Conservation (phyloP, 352 stramenopile species). For the Phytophthora litchii region DNA sequence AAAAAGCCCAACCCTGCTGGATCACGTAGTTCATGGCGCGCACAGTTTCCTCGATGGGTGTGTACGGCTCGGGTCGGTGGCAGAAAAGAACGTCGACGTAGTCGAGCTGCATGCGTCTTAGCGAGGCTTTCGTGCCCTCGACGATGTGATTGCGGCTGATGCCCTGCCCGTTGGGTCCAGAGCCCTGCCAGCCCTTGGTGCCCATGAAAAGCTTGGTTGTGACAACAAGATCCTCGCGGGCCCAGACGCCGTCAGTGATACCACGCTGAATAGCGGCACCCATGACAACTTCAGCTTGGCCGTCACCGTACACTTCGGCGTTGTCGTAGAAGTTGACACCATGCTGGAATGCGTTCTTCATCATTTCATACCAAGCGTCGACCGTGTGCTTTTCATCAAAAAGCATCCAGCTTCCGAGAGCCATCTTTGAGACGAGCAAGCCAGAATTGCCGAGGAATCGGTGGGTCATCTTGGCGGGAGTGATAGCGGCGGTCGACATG, state of each 20-base stretch:
- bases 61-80: constrained; percentile 41
- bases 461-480: constrained; percentile 22
- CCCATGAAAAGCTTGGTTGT: constrained; percentile 52
- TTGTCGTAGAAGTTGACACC: constrained; percentile 29
- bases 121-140: constrained; percentile 32
- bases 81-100: constrained; percentile 51
- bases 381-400: constrained; percentile 16
- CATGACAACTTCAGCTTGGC: constrained; percentile 18
- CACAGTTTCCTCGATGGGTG: constrained; percentile 18
- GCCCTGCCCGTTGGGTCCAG: constrained; percentile 15
- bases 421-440: constrained; percentile 24
- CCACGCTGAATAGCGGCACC: constrained; percentile 11
- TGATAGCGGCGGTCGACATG: background rate
- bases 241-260: constrained; percentile 24
- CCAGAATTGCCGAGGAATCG: constrained; percentile 25
- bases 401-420: constrained; percentile 19
- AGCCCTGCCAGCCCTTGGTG: background rate
- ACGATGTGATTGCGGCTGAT: constrained; percentile 35
- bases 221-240: constrained; percentile 33
- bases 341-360: constrained; percentile 23
- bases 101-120: constrained; percentile 31
- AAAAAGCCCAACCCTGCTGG: constrained; percentile 12
- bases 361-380: constrained; percentile 25
- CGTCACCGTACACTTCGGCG: constrained; percentile 21
- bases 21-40: constrained; percentile 17